Conservation (phyloP, 345 rosid species). For the Arabidopsis arenosa region DNA sequence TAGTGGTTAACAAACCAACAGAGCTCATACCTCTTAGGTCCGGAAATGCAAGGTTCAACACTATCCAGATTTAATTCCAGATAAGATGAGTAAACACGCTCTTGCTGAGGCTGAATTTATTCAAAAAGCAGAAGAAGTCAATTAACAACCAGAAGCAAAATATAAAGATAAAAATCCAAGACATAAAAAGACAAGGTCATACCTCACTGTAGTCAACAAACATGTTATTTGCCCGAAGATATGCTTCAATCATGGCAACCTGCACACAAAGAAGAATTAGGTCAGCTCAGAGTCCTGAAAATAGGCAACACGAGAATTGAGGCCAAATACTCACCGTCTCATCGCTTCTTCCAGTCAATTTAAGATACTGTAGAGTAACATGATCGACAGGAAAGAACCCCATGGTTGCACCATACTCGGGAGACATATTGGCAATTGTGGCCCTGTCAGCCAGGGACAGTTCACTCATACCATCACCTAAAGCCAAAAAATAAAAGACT, state of each 20-base stretch:
- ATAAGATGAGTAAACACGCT: no score
- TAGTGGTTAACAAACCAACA: no score
- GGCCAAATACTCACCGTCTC: constrained; percentile 73
- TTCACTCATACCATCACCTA: constrained; percentile 94
- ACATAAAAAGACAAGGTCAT: neutral
- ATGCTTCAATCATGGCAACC: no score
- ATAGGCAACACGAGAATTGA: neutral
- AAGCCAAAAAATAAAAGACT: neutral
- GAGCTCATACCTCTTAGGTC: no score
- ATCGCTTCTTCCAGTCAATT: constrained; percentile 96
- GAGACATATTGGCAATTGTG: constrained; percentile 98
- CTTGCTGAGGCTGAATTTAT: no score
- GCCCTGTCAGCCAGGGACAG: constrained; percentile 98
- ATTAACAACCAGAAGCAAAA: neutral
- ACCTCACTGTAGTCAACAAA: constrained; percentile 7
- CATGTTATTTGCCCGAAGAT: no score
- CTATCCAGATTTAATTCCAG: no score
- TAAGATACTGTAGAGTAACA: constrained; percentile 91
- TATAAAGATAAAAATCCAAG: neutral
- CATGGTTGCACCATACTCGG: constrained; percentile 99
- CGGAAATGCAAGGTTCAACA: no score
- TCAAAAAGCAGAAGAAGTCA: constrained; percentile 13
- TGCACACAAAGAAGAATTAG: neutral
- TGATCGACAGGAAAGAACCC: constrained; percentile 99
- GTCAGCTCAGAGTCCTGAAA: neutral